A percentile compares a stretch with the other conserved stretches of the same genome.
Evolutionary conservation across 2,329 filamentous ascomycete genomes (phyloP).

Genomic region (Sarocladiaceae sp.): DNA sequence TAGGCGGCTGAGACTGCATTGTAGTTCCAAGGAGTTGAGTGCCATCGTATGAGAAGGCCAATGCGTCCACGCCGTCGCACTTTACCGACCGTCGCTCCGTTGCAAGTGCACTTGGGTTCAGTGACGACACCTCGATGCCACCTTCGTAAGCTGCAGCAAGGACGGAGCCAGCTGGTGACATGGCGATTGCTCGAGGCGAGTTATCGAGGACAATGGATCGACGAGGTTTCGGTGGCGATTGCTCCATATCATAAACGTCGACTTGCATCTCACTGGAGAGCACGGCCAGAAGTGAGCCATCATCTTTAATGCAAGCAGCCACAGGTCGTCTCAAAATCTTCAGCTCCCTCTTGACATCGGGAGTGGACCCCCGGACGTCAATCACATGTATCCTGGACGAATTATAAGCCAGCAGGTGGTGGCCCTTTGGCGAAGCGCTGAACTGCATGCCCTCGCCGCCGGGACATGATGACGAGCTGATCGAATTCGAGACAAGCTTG

Average conservation of each 20-base stretch:
- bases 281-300: slow-evolving; percentile 72
- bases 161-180: slow-evolving; percentile 78
- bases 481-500: slow-evolving; percentile 77
- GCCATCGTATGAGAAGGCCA: slow-evolving; percentile 74
- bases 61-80: slow-evolving; percentile 68
- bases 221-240: slow-evolving; percentile 62
- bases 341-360: slow-evolving; percentile 65
- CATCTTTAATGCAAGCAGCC: slow-evolving; percentile 73
- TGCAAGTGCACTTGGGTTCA: slow-evolving; percentile 58
- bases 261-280: slow-evolving; percentile 79
- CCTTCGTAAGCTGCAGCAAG: slow-evolving; percentile 81
- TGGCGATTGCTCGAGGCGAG: slow-evolving; percentile 69
- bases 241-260: slow-evolving; percentile 73
- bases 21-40: slow-evolving; percentile 70
- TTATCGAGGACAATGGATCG: slow-evolving; percentile 76
- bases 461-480: slow-evolving; percentile 78
- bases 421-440: slow-evolving; percentile 70
- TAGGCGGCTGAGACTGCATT: slow-evolving; percentile 57
- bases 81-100: slow-evolving; percentile 73
- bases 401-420: slow-evolving; percentile 74
- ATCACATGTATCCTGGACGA: slow-evolving; percentile 81
- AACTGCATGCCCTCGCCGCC: slow-evolving; percentile 85
- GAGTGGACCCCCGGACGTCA: slow-evolving; percentile 54
- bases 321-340: slow-evolving; percentile 74
- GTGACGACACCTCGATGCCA: slow-evolving; percentile 81